Conservation (phyloP, 805 yeast genomes). For the Starmerella tilneyi region DNA sequence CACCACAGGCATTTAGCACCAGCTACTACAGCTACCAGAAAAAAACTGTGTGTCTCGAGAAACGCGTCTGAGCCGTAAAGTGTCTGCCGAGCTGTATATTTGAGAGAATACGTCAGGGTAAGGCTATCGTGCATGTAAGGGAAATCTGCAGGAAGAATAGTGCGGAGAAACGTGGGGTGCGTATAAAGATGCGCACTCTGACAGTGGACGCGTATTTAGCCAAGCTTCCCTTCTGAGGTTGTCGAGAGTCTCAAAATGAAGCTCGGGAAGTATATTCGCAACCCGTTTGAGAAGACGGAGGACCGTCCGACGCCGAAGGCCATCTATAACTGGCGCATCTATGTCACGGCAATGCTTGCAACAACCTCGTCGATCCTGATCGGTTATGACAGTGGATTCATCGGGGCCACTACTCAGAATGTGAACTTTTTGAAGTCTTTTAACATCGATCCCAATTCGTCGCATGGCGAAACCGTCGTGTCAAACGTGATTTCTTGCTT, state of each 20-base stretch:
- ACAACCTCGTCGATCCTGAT: slow-evolving; percentile 13
- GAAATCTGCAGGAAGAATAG: not conserved
- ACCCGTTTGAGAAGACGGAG: slow-evolving; percentile 12
- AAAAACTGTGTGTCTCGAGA: too few species aligned
- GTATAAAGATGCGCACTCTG: not conserved
- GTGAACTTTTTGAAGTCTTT: slow-evolving; percentile 2
- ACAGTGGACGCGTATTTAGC: too few species aligned
- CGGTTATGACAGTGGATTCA: slow-evolving; percentile 15
- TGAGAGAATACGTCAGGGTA: too few species aligned
- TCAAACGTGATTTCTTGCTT: slow-evolving; percentile 14
- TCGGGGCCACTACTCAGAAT: slow-evolving; percentile 11
- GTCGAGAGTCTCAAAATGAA: slow-evolving; percentile 3
- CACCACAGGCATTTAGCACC: too few species aligned
- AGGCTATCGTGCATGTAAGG: not conserved
- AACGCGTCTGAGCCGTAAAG: too few species aligned
- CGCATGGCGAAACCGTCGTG: slow-evolving; percentile 7
- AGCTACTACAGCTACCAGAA: too few species aligned
- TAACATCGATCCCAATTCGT: slow-evolving; percentile 3
- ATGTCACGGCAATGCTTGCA: slow-evolving; percentile 10
- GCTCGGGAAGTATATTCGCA: slow-evolving; percentile 3
- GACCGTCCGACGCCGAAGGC: slow-evolving; percentile 14
- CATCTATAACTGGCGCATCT: slow-evolving; percentile 16
- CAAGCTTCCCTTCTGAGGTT: too few species aligned
- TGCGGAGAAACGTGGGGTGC: slow-evolving; percentile 7
- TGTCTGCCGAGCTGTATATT: too few species aligned